Conservation (phyloP, 306 rosid genomes). For the Hippophae gyantsensis region DNA sequence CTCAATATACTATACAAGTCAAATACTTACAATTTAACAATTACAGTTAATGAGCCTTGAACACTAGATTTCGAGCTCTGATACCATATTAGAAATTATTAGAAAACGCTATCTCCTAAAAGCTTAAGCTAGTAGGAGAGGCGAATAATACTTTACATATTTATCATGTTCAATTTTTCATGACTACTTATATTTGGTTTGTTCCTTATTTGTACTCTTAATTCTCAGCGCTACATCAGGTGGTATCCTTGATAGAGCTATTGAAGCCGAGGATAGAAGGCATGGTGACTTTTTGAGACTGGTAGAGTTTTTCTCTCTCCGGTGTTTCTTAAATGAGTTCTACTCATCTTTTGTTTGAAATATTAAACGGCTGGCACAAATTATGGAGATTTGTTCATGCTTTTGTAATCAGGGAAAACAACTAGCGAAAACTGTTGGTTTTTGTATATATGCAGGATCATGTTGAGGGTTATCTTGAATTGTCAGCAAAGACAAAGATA, state of each 20-base stretch:
- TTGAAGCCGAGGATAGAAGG: constrained; percentile 45
- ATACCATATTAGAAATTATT: too few relatives aligned
- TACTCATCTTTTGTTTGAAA: not conserved
- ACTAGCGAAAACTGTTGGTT: not conserved
- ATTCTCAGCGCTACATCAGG: constrained; percentile 49
- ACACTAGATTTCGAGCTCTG: too few relatives aligned
- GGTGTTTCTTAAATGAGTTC: constrained; percentile 3
- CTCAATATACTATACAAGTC: too few relatives aligned
- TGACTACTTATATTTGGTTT: not conserved
- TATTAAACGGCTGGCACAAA: not conserved
- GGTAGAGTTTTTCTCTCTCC: constrained; percentile 24
- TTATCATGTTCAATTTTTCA: not conserved
- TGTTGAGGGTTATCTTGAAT: constrained; percentile 53
- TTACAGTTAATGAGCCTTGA: too few relatives aligned
- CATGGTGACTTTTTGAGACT: constrained; percentile 48
- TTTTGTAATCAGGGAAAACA: constrained; percentile 5
- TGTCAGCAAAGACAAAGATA: constrained; percentile 48
- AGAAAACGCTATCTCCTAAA: too few relatives aligned
- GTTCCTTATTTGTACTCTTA: not conserved
- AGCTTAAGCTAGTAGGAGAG: too few relatives aligned
- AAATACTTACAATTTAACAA: too few relatives aligned
- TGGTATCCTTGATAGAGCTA: constrained; percentile 52
- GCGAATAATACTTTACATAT: too few relatives aligned
- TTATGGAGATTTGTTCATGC: not conserved
- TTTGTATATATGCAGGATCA: constrained; percentile 33